Evolutionary conservation across 2,329 filamentous ascomycete genomes (phyloP).

Genomic region (Aspergillus sergii): DNA sequence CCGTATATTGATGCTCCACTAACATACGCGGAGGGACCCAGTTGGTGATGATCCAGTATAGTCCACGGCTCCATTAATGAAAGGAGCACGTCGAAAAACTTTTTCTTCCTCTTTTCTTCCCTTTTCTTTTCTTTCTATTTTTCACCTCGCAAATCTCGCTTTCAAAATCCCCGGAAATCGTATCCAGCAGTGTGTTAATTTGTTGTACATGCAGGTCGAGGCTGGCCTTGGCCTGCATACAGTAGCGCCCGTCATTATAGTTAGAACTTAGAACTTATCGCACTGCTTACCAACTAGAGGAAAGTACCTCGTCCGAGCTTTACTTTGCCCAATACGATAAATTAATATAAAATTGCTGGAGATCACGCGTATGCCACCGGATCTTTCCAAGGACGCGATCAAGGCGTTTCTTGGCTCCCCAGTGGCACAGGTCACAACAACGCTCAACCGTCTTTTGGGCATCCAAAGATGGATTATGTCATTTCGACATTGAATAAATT

Average conservation of each 20-base stretch:
- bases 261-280: not conserved
- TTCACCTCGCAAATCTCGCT: not conserved
- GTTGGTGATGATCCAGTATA: not conserved
- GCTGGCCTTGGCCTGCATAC: not conserved
- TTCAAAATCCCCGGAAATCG: not conserved
- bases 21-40: constrained; percentile 4
- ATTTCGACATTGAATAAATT: not conserved
- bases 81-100: not conserved
- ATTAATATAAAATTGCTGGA: not conserved
- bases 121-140: not conserved
- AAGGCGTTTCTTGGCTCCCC: not conserved
- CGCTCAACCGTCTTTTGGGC: not conserved
- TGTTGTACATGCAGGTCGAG: not conserved
- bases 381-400: not conserved
- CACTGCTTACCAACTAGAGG: constrained; percentile 1
- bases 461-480: not conserved
- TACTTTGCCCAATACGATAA: not conserved
- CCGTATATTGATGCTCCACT: constrained; percentile 6
- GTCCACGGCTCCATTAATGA: not conserved
- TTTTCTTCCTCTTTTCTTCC: not conserved
- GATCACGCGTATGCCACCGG: not conserved
- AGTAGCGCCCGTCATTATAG: not conserved
- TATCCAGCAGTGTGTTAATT: not conserved
- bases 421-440: not conserved
- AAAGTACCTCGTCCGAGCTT: not conserved